These are phyloP conservation scores for Podaxis rugospora DNA, from an alignment of 768 basidiomycete species.

Conservation along the genomic window DNA sequence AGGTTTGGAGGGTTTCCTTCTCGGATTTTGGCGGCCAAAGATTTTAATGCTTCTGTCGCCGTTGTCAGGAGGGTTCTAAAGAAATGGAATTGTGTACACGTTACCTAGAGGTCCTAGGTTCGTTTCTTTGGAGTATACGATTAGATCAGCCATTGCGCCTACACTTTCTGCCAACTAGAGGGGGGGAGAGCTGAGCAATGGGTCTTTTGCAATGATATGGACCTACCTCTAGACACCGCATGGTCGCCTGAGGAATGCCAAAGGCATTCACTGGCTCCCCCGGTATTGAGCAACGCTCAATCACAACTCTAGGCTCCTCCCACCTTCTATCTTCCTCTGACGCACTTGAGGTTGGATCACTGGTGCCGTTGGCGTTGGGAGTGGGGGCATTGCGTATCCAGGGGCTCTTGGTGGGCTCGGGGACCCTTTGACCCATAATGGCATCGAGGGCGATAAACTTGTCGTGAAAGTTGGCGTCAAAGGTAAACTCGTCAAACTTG, in stretches of 20 bases:
- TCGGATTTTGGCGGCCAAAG: slow-evolving; percentile 35
- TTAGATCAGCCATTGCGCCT: slow-evolving; percentile 74
- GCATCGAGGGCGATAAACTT: slow-evolving; percentile 69
- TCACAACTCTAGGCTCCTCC: slow-evolving; percentile 61
- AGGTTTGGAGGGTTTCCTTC: slow-evolving; percentile 26
- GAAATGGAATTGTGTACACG: slow-evolving; percentile 17
- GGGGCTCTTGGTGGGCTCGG: slow-evolving; percentile 38
- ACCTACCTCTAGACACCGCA: slow-evolving; percentile 80
- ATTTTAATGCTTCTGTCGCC: slow-evolving; percentile 35
- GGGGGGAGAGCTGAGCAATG: neutral
- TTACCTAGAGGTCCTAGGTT: slow-evolving; percentile 63
- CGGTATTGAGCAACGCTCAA: slow-evolving; percentile 65
- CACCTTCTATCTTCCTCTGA: slow-evolving; percentile 55
- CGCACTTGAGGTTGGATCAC: neutral
- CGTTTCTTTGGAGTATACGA: slow-evolving; percentile 53
- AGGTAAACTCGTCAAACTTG: slow-evolving; percentile 71
- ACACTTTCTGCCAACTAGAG: slow-evolving; percentile 76
- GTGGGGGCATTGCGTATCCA: slow-evolving; percentile 21
- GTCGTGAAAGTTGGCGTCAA: slow-evolving; percentile 70
- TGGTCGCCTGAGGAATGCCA: slow-evolving; percentile 84
- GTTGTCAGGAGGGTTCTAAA: neutral
- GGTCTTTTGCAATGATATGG: neutral
- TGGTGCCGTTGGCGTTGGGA: slow-evolving; percentile 12
- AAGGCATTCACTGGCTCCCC: slow-evolving; percentile 85
- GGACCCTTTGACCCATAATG: slow-evolving; percentile 46